phyloP scores from a whole-genome alignment of 1,139 yeast genomes.

The Meyerozyma carpophila region DNA sequence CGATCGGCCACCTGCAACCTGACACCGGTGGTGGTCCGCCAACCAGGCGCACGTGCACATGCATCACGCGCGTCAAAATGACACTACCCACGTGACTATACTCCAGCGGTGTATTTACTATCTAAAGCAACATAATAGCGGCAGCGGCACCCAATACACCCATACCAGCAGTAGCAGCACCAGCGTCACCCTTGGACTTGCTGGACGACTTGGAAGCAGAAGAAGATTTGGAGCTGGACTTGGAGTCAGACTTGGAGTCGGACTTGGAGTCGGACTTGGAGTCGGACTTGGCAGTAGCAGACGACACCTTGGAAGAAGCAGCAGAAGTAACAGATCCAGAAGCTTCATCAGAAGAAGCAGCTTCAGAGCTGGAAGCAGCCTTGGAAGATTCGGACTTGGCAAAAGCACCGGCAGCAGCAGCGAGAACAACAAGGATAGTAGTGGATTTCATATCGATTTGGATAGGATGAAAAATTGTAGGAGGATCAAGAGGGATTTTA shows the following conservation, averaged over 20 bases:
- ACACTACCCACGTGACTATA: neutral
- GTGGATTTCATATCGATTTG: slow-evolving; percentile 1
- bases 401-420: slow-evolving; percentile 3
- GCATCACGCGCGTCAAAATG: neutral
- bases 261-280: slow-evolving; percentile 4
- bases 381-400: slow-evolving; percentile 2
- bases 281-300: slow-evolving; percentile 3
- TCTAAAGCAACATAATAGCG: slow-evolving; percentile 24
- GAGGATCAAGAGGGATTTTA: slow-evolving; percentile 1
- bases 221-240: slow-evolving; percentile 5
- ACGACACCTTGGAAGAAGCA: slow-evolving; percentile 6
- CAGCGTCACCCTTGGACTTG: slow-evolving; percentile 12
- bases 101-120: neutral
- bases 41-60: too few species aligned
- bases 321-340: slow-evolving; percentile 10
- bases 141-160: slow-evolving; percentile 25
- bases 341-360: slow-evolving; percentile 6
- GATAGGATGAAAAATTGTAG: neutral
- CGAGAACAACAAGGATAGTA: slow-evolving; percentile 1
- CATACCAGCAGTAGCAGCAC: slow-evolving; percentile 15
- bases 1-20: too few species aligned
- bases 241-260: slow-evolving; percentile 3
- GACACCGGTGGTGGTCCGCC: too few species aligned
- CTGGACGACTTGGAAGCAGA: slow-evolving; percentile 4
- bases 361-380: slow-evolving; percentile 6